phyloP scores from a whole-genome alignment of 2,329 filamentous ascomycete species.

The Pseudogymnoascus sp. region DNA sequence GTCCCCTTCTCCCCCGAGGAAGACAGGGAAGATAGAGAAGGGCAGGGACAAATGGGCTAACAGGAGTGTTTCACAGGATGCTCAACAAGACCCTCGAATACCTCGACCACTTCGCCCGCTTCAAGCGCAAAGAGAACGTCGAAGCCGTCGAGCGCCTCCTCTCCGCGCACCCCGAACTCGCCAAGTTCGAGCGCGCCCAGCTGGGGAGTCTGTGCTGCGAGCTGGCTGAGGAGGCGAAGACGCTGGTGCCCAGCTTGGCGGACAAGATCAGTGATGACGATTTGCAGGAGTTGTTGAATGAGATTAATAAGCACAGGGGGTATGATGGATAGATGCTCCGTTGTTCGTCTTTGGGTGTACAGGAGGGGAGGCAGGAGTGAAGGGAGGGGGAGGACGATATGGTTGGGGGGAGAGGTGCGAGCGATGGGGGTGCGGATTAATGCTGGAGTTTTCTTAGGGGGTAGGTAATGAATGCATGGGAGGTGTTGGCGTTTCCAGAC shows the following conservation, averaged over 20 bases:
- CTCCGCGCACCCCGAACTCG: conserved; percentile 68
- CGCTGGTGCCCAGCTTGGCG: conserved; percentile 78
- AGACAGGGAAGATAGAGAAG: neutral
- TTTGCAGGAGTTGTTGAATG: conserved; percentile 77
- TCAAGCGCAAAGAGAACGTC: conserved; percentile 91
- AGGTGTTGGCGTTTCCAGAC: conserved; percentile 8
- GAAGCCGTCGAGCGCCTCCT: conserved; percentile 88
- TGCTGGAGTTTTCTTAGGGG: neutral
- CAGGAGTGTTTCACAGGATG: conserved; percentile 43
- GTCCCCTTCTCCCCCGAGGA: conserved; percentile 26
- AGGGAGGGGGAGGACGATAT: neutral
- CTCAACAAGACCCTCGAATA: conserved; percentile 85
- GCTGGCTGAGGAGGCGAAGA: conserved; percentile 90
- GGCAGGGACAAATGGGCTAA: neutral
- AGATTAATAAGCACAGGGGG: conserved; percentile 69
- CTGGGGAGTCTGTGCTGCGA: conserved; percentile 93
- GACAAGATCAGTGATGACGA: conserved; percentile 89
- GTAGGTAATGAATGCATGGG: neutral
- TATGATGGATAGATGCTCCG: conserved; percentile 17
- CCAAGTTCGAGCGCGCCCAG: conserved; percentile 89
- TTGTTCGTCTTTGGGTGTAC: neutral
- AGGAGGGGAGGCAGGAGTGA: neutral
- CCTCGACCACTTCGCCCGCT: conserved; percentile 87
- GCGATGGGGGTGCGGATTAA: neutral
- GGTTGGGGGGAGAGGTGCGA: neutral